Conservation (phyloP, 2,329 filamentous ascomycete species). For the Trichoderma brevicompactum region DNA sequence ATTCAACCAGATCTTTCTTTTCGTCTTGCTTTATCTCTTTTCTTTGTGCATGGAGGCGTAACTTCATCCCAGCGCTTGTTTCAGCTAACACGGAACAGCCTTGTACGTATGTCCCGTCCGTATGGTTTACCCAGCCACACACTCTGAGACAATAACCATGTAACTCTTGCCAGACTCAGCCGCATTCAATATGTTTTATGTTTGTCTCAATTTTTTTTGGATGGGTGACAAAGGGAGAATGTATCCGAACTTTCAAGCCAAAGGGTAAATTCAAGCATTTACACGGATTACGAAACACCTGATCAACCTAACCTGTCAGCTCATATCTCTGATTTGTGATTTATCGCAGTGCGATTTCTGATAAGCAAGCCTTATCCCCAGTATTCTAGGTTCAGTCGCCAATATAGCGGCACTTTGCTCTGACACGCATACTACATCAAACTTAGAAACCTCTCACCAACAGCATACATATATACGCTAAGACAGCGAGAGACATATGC, state of each 20-base stretch:
- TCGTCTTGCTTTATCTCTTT: neutral
- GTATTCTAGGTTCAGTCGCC: slow-evolving; percentile 19
- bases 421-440: slow-evolving; percentile 8
- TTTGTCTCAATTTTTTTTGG: neutral
- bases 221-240: neutral
- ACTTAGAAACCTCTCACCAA: neutral
- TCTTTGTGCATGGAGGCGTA: neutral
- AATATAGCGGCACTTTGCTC: slow-evolving; percentile 1
- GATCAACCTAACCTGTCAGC: slow-evolving; percentile 3
- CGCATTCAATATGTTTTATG: slow-evolving; percentile 5
- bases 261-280: slow-evolving; percentile 1
- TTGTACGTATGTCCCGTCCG: neutral
- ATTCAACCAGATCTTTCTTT: neutral
- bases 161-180: neutral
- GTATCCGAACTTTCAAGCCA: neutral
- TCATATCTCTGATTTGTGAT: slow-evolving; percentile 8
- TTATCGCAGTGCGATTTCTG: slow-evolving; percentile 17
- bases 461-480: neutral
- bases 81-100: slow-evolving; percentile 2
- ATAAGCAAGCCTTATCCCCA: slow-evolving; percentile 10
- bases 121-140: neutral
- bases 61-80: neutral
- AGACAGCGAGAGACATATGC: neutral
- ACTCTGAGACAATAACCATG: neutral
- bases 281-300: neutral